A percentile compares a stretch with the other conserved stretches of the same genome.
Evolutionary conservation across 345 rosid genomes (phyloP).

Genomic region (Iberis pinnata): DNA sequence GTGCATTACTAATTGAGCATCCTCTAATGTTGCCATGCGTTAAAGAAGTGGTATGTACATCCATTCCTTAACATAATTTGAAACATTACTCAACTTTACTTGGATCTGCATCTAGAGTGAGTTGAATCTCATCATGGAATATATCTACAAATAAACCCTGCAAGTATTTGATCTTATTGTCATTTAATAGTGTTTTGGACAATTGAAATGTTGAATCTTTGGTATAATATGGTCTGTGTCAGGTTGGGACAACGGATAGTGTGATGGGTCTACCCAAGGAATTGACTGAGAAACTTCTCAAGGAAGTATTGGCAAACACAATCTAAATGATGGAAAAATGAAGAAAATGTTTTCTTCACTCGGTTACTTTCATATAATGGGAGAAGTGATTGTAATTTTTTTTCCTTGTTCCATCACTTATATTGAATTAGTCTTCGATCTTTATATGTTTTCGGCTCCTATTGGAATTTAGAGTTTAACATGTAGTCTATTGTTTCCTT

Average conservation of each 20-base stretch:
- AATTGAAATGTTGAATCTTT: neutral
- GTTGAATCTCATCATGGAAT: too few relatives aligned
- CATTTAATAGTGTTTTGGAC: neutral
- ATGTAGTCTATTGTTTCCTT: too few relatives aligned
- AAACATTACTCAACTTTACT: neutral
- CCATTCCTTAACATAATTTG: neutral
- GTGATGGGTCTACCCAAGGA: slow-evolving; percentile 91
- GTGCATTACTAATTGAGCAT: slow-evolving; percentile 75
- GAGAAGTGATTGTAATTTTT: too few relatives aligned
- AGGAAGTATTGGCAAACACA: slow-evolving; percentile 38
- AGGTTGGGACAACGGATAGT: slow-evolving; percentile 86
- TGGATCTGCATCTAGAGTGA: slow-evolving; percentile 1
- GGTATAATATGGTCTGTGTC: slow-evolving; percentile 25
- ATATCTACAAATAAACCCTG: neutral
- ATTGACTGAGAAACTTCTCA: slow-evolving; percentile 53
- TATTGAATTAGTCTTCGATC: too few relatives aligned
- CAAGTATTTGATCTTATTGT: neutral
- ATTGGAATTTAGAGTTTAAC: too few relatives aligned
- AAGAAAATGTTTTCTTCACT: too few relatives aligned
- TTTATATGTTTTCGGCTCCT: too few relatives aligned
- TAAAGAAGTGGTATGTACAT: slow-evolving; percentile 59
- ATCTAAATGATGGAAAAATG: neutral
- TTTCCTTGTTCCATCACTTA: too few relatives aligned
- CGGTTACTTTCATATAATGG: too few relatives aligned
- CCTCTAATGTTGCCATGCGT: slow-evolving; percentile 57